phyloP scores from a whole-genome alignment of 495 filamentous ascomycete species.

The Bathelium albidoporum region DNA sequence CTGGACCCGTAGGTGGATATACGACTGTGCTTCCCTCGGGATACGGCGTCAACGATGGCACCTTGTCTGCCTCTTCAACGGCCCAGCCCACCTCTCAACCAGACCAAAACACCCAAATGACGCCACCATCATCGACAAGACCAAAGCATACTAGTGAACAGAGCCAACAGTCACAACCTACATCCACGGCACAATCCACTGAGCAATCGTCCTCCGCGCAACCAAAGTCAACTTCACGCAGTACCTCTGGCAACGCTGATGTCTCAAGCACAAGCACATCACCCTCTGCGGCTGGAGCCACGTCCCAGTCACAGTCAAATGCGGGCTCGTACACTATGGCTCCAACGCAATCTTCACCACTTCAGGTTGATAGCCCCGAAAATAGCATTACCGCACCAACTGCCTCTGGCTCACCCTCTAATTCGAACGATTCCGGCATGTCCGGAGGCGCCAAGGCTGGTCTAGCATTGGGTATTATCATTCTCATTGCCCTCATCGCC shows the following conservation, averaged over 20 bases:
- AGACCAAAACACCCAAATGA: background rate
- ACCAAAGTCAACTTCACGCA: background rate
- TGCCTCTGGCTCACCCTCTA: background rate
- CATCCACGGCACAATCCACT: background rate
- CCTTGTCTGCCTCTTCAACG: background rate
- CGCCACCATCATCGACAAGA: background rate
- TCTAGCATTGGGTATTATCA: constrained; percentile 64
- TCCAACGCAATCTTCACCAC: background rate
- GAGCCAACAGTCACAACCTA: background rate
- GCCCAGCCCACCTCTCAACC: background rate
- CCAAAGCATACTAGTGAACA: background rate
- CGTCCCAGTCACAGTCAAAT: background rate
- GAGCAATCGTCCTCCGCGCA: background rate
- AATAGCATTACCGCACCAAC: background rate
- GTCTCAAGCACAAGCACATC: background rate
- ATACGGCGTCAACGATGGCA: background rate
- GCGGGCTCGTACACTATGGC: background rate
- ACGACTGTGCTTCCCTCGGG: constrained; percentile 5
- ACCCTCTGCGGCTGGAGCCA: background rate
- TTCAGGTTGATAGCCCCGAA: background rate
- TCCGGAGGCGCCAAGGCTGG: constrained; percentile 69
- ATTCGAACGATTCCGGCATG: constrained; percentile 21
- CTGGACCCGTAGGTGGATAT: constrained; percentile 12
- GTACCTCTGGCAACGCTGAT: background rate
- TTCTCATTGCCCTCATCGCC: constrained; percentile 52